Evolutionary conservation across 305 asterid genomes (phyloP).

Genomic region (Coffea humblotiana): DNA sequence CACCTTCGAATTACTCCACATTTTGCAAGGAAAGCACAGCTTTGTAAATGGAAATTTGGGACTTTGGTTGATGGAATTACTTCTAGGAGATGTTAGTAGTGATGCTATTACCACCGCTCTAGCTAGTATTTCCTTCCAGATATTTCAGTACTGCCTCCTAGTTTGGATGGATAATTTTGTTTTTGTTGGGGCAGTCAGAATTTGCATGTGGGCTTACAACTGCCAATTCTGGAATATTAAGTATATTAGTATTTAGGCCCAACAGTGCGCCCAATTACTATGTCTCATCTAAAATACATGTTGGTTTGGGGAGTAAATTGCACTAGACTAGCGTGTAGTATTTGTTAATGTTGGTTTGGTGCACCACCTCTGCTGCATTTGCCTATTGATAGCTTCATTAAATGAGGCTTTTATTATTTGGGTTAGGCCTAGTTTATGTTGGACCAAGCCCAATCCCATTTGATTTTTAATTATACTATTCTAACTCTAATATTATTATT

Average conservation of each 20-base stretch:
- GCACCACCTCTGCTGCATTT: too few species aligned
- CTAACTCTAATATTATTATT: too few species aligned
- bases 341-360: too few species aligned
- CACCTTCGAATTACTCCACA: constrained; percentile 8
- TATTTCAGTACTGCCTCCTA: neutral
- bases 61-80: constrained; percentile 25
- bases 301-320: too few species aligned
- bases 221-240: neutral
- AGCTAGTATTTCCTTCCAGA: neutral
- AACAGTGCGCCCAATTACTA: neutral
- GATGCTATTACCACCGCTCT: too few species aligned
- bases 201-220: constrained; percentile 3
- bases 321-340: too few species aligned
- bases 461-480: too few species aligned
- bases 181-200: constrained; percentile 6
- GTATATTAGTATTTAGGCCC: neutral
- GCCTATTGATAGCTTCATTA: too few species aligned
- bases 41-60: constrained; percentile 35
- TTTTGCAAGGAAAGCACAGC: constrained; percentile 7
- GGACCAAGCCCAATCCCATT: too few species aligned
- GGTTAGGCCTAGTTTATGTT: too few species aligned
- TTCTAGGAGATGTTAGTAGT: constrained; percentile 14
- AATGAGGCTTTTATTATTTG: too few species aligned
- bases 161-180: constrained; percentile 28
- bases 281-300: neutral